Evolutionary conservation across 2,329 filamentous ascomycete species (phyloP).

Genomic region (Pseudopyrenochaeta lycopersici): DNA sequence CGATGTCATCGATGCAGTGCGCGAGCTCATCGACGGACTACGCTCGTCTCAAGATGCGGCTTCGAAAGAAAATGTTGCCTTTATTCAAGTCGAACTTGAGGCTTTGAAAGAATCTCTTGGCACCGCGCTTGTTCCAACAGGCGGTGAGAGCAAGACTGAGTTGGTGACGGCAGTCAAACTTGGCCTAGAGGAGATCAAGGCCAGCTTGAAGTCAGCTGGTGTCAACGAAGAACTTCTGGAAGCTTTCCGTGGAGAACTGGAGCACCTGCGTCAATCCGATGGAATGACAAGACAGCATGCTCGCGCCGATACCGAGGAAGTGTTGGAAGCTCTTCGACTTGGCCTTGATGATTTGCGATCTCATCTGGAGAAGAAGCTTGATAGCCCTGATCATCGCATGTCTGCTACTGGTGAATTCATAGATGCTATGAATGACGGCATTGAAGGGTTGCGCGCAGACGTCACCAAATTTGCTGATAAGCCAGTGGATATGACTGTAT

Average conservation of each 20-base stretch:
- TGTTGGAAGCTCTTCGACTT: constrained; percentile 59
- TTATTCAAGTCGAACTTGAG: constrained; percentile 55
- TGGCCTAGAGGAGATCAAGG: constrained; percentile 51
- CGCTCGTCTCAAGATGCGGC: constrained; percentile 52
- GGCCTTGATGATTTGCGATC: constrained; percentile 60
- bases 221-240: constrained; percentile 62
- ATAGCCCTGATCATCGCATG: constrained; percentile 62
- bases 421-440: constrained; percentile 71
- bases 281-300: constrained; percentile 51
- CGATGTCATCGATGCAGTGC: constrained; percentile 76
- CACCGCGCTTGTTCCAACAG: constrained; percentile 52
- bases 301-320: constrained; percentile 57
- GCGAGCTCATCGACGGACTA: constrained; percentile 55
- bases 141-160: constrained; percentile 50
- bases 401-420: constrained; percentile 67
- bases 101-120: constrained; percentile 54
- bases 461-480: constrained; percentile 79
- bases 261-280: constrained; percentile 56
- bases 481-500: constrained; percentile 81
- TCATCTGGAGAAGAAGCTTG: constrained; percentile 62
- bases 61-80: constrained; percentile 52
- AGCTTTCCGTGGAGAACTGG: constrained; percentile 60
- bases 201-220: constrained; percentile 34
- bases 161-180: constrained; percentile 50
- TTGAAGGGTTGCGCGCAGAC: constrained; percentile 79